Base-by-base conservation (phyloP, 176 grass and related monocot genomes). In the Phoenix roebelenii region DNA sequence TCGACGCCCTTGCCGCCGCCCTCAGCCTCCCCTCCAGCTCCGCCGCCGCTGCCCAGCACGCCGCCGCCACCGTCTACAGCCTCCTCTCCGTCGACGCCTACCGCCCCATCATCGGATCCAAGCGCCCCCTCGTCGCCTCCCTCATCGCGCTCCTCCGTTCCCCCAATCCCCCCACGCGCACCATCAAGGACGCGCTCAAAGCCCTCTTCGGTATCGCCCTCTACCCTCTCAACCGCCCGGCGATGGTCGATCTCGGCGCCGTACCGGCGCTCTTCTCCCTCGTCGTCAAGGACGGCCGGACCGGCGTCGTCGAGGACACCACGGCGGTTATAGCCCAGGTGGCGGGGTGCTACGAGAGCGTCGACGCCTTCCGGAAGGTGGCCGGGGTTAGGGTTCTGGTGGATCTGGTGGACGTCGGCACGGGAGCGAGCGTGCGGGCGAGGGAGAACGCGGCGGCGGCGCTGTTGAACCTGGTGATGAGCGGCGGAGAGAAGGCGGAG, bases 241-340 rank as follows among this genome's bases (percentile, higher is more conserved):
- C 60, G 4, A 68, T 98, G 0, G 32, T 98, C 0, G 82, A 75
- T 7, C 77, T 85, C 24, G 81, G 84, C 48, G 73, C 28, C 23
- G 87, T 78, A 39, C 76, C 70, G 17, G 73, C 79, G 48, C 81
- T 98, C 69, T 92, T 98, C 82, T 80, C 76, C 5, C 76, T 92
- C 49, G 52, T 98, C 5, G 60, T 83, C 35, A 77, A 70, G 18
- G 87, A 93, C 57, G 79, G 57, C 0, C 78, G 94, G 5, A 23
- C 19, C 4, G 94, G 94, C 10, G 48, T 98, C 63, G 28, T 92
- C 18, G 94, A 98, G 85, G 94, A 98, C 69, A 74, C 73, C 20
- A 98, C 88, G 3, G 88, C 94, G 29, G 85, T 98, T 35, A 18
- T 92, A 16, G 76, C 87, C 58, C 94, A 98, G 82, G 84, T 98